phyloP scores from a whole-genome alignment of 805 yeast genomes.

The Brettanomyces nanus region DNA sequence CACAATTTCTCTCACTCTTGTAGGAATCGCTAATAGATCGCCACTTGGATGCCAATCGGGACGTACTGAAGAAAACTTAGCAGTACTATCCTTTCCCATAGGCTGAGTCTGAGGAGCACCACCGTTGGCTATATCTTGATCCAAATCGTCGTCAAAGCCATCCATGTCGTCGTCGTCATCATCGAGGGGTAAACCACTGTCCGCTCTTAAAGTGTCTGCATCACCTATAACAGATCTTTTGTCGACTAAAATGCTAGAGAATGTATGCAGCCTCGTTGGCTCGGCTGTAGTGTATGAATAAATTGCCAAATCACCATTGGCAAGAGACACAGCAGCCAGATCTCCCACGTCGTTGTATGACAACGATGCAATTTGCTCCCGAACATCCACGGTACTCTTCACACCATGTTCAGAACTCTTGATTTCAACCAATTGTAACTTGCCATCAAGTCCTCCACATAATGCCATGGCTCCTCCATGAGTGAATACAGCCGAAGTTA shows the following conservation, averaged over 20 bases:
- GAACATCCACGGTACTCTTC: conserved; percentile 27
- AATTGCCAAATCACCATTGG: conserved; percentile 51
- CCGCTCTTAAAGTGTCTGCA: conserved; percentile 13
- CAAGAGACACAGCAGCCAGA: conserved; percentile 45
- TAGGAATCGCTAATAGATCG: conserved; percentile 58
- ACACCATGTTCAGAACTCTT: conserved; percentile 25
- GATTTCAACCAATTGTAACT: conserved; percentile 36
- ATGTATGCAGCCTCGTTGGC: conserved; percentile 42
- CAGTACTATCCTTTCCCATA: conserved; percentile 24
- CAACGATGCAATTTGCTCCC: conserved; percentile 50
- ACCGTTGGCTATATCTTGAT: conserved; percentile 19
- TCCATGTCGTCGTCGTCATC: conserved; percentile 27
- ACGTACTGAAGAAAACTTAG: conserved; percentile 31
- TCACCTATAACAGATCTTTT: conserved; percentile 21
- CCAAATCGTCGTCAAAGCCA: conserved; percentile 16
- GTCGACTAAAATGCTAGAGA: conserved; percentile 32
- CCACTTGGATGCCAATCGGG: conserved; percentile 71
- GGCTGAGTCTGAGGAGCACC: not conserved
- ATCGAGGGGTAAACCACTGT: conserved; percentile 33
- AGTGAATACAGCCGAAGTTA: conserved; percentile 47
- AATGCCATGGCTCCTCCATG: conserved; percentile 53
- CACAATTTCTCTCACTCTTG: conserved; percentile 38
- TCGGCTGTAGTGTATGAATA: conserved; percentile 47
- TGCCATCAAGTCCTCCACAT: conserved; percentile 62
- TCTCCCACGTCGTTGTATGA: conserved; percentile 53